phyloP scores from a whole-genome alignment of 805 yeast genomes.

The Lipomyces chichibuensis region DNA sequence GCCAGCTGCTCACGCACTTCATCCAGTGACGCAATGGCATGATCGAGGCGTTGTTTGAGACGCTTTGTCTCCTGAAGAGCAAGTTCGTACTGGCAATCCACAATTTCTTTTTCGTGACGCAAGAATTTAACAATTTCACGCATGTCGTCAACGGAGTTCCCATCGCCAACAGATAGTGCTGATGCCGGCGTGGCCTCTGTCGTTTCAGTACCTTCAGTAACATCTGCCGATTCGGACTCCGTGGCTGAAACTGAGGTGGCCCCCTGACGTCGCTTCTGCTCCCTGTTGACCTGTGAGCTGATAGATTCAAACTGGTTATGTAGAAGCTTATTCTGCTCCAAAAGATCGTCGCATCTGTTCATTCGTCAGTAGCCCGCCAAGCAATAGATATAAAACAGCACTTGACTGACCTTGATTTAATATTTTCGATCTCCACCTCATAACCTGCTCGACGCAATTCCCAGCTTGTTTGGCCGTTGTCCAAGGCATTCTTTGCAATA shows the following conservation, averaged over 20 bases:
- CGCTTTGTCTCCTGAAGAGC: conserved; percentile 58
- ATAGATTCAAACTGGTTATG: conserved; percentile 65
- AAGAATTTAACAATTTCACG: conserved; percentile 62
- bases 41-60: conserved; percentile 55
- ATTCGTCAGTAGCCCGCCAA: not conserved
- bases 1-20: conserved; percentile 54
- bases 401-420: conserved; percentile 46
- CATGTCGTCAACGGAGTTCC: conserved; percentile 40
- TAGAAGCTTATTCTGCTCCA: conserved; percentile 68
- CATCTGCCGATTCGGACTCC: conserved; percentile 1
- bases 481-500: conserved; percentile 44
- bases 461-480: conserved; percentile 52
- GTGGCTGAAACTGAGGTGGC: conserved; percentile 9
- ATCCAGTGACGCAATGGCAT: conserved; percentile 55
- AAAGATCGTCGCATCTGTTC: conserved; percentile 53
- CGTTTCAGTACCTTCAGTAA: conserved; percentile 8
- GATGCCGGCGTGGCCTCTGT: conserved; percentile 1
- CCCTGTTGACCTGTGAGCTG: conserved; percentile 33
- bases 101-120: conserved; percentile 74
- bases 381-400: not conserved
- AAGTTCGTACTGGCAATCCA: conserved; percentile 60
- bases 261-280: conserved; percentile 13
- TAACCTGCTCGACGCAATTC: conserved; percentile 48
- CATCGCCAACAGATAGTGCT: conserved; percentile 5
- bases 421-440: conserved; percentile 54